Evolutionary conservation across 352 stramenopile genomes (phyloP).

Genomic region (Globisporangium paddicum): DNA sequence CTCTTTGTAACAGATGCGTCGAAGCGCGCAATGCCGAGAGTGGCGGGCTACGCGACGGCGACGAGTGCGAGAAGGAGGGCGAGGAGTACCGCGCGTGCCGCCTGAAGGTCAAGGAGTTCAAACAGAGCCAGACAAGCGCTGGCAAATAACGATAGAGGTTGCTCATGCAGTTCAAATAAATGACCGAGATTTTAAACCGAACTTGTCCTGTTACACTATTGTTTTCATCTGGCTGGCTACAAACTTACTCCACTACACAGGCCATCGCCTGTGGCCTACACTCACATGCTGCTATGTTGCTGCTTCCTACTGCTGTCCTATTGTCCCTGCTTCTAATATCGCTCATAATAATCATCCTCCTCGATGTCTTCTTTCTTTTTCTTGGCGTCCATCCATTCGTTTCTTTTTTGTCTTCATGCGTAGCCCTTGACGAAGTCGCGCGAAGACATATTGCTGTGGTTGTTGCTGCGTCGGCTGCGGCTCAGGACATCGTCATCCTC

Average conservation of each 20-base stretch:
- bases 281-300: background rate
- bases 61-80: constrained; percentile 64
- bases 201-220: background rate
- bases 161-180: too few relatives aligned
- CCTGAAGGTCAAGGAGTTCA: constrained; percentile 35
- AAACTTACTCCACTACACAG: background rate
- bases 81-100: constrained; percentile 62
- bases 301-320: background rate
- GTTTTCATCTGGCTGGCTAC: background rate
- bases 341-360: constrained; percentile 5
- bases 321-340: constrained; percentile 3
- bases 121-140: constrained; percentile 17
- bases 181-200: background rate
- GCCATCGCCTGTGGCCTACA: background rate
- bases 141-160: background rate
- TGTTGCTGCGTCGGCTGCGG: constrained; percentile 12
- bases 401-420: background rate
- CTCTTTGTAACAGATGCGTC: constrained; percentile 37
- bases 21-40: constrained; percentile 50
- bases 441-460: constrained; percentile 14
- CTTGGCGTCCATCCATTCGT: background rate
- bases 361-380: background rate
- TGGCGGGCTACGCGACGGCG: constrained; percentile 60
- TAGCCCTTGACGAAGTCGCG: constrained; percentile 19
- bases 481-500: constrained; percentile 26